Base-by-base conservation (phyloP, 1,139 yeast species). In the Ogataea hybrid region DNA sequence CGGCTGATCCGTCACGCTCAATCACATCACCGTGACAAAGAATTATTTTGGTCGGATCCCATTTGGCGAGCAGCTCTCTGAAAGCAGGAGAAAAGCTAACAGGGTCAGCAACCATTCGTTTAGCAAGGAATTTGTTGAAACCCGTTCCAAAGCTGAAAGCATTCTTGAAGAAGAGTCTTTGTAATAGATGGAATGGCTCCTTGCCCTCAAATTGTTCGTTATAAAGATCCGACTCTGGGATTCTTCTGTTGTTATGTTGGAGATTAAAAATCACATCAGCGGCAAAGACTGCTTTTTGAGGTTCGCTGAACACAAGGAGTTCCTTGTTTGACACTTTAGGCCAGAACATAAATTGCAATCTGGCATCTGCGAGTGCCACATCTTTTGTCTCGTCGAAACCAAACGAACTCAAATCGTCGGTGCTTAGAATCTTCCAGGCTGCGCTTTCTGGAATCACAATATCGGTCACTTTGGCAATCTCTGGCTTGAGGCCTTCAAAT, bases 1-100 rank as follows among this genome's bases (percentile, higher is more conserved):
- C 39, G 16, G 21, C 33, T 3, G 22, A 10, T 1, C 72, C 79
- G 39, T 68, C 63, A 4, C 57, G 56, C 12, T 74, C 77, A 43
- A 79, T 61, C 12, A 77, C 66, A 43, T 73, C 74, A 6, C 86
- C 87, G 54, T 81, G 87, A 49, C 82, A 75, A 55, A 74, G 67
- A 25, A 81, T 71, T 43, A 79, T 65, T 16, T 66, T 63, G 17
- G 73, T 69, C 48, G 79, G 73, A 35, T 73, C 72, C 79, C 78
- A 73, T 10, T 51, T 42, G 5, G 42, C 23, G 39, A 61, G 49
- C 35, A 78, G 62, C 4, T 64, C 61, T 37, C 63, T 52, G 40
- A 75, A 47, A 0, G 69, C 77, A 25, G 44, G 44, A 28, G 39
- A 44, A 36, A 48, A 47, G 10, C 48, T 53, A 12, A 43, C 44